These are phyloP conservation scores for Phytophthora podocarpi DNA, from an alignment of 352 stramenopile species.

Conservation along the genomic window DNA sequence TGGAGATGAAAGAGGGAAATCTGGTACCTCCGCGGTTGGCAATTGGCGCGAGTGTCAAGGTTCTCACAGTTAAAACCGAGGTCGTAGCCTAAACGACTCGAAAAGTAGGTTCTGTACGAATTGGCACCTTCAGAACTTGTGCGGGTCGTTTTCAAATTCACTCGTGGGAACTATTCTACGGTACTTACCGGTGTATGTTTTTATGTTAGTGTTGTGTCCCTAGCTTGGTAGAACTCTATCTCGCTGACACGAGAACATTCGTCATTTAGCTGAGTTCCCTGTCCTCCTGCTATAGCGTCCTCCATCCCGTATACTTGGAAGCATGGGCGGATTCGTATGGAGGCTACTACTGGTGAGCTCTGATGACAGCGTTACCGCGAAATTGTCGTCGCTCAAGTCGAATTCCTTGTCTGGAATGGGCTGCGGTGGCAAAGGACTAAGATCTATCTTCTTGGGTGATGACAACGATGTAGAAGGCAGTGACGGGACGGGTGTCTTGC, in stretches of 20 bases:
- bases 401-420: conserved; percentile 23
- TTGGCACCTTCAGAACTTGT: too few species aligned
- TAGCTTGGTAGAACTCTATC: too few species aligned
- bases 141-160: too few species aligned
- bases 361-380: conserved; percentile 4
- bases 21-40: conserved; percentile 28
- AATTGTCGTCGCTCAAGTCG: conserved; percentile 25
- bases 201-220: too few species aligned
- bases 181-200: too few species aligned
- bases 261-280: conserved; percentile 17
- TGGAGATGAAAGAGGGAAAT: conserved; percentile 28
- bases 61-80: conserved; percentile 71
- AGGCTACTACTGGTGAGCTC: conserved; percentile 7
- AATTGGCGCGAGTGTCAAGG: conserved; percentile 56
- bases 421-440: conserved; percentile 21
- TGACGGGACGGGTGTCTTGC: too few species aligned
- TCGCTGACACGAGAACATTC: too few species aligned
- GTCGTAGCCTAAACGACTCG: conserved; percentile 58
- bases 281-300: conserved; percentile 57
- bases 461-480: not conserved
- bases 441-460: conserved; percentile 29
- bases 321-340: conserved; percentile 15
- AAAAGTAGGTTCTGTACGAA: too few species aligned
- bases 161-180: too few species aligned
- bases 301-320: conserved; percentile 59